Evolutionary conservation across 192 early-diverging fungal genomes (phyloP), one percentile per base, ranked within the genome.

Genomic region (Funneliformis geosporum): DNA sequence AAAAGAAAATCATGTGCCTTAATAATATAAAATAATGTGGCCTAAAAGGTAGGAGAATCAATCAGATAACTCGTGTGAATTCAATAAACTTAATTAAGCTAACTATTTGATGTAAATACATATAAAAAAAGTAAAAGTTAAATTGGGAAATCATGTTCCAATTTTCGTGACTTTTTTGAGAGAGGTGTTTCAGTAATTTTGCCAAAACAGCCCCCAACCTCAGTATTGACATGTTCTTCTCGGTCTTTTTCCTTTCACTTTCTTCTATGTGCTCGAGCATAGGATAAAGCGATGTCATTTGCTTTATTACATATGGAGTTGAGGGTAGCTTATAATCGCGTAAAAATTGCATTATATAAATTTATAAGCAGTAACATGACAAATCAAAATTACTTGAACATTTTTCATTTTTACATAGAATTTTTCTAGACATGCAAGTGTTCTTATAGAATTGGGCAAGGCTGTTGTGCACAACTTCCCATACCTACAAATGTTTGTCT

Each of bases 401-500:
- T 72, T 72, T 72, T 39, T 14, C 76, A 78, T 78, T 42, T 39
- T n/a, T 6, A 60, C 33, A 18, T 55, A 78, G 39, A 78, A 78
- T 0, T 50, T 60, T 78, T 68, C 66, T 8, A 78, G 12, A 38
- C 33, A 65, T 47, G 61, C 75, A 33, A 77, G 75, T 28, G 75
- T 77, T 77, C 39, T 77, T 65, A 27, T 66, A n/a, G 75, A 50
- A 66, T 77, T 77, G 39, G 75, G 75, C 42, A 77, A 61, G 0
- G 14, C 14, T 40, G 66, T 78, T 78, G 65, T 70, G 2, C 14
- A 50, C 10, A 78, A 65, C 47, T 65, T 50, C 5, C 77, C 77
- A 47, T 47, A 78, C 46, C 77, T n/a, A 69, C 77, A 78, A 38
- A 78, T 67, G 25, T 78, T 78, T 2, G 77, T 78, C 44, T 46